Evolutionary conservation across 1,284 basidiomycete species (phyloP).

Genomic region (Ceratobasidium theobromae): DNA sequence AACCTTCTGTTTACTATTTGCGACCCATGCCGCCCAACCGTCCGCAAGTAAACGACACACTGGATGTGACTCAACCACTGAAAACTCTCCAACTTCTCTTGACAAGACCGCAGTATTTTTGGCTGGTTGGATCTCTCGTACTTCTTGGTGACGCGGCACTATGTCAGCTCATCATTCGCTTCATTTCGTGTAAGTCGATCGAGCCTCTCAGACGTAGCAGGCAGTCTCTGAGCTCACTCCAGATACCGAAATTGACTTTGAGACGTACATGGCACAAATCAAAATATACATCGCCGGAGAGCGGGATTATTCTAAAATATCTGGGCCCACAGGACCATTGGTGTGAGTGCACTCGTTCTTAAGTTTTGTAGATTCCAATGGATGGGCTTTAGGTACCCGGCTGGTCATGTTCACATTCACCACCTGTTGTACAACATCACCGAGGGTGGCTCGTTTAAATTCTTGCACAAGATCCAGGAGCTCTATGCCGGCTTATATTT

Average conservation of each 20-base stretch:
- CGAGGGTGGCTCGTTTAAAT: constrained; percentile 48
- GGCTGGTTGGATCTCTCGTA: constrained; percentile 61
- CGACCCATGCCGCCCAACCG: constrained; percentile 1
- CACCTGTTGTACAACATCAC: constrained; percentile 69
- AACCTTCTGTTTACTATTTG: background rate
- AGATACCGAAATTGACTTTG: constrained; percentile 99
- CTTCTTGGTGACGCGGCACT: constrained; percentile 72
- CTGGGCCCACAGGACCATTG: constrained; percentile 89
- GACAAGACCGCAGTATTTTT: constrained; percentile 64
- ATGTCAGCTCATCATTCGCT: constrained; percentile 74
- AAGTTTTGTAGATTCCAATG: background rate
- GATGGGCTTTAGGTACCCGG: constrained; percentile 76
- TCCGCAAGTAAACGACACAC: constrained; percentile 17
- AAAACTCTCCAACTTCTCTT: constrained; percentile 47
- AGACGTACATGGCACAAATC: constrained; percentile 89
- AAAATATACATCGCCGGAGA: constrained; percentile 80
- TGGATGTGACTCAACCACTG: constrained; percentile 8
- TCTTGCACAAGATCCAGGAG: constrained; percentile 53
- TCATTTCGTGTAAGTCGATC: constrained; percentile 70
- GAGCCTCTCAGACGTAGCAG: constrained; percentile 27
- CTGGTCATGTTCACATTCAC: constrained; percentile 88
- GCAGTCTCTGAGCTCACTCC: constrained; percentile 33
- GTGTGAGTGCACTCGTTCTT: constrained; percentile 61
- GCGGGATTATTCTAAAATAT: constrained; percentile 80
- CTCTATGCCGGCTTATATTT: constrained; percentile 78